A percentile compares a stretch with the other conserved stretches of the same genome.
Conservation (phyloP, 345 rosid species). For the Lumnitzera littorea region DNA sequence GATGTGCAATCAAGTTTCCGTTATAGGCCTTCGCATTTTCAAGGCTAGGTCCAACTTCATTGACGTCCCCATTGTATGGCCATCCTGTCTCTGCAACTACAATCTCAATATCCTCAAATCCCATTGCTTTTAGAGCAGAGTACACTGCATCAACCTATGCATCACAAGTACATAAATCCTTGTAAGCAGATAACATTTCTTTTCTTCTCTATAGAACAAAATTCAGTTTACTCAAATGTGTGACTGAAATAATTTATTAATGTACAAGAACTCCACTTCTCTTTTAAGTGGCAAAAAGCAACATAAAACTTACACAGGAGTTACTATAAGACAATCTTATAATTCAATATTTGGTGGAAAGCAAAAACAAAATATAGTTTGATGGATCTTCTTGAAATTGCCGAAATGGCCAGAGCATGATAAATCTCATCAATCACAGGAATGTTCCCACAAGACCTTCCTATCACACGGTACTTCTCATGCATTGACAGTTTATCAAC, state of each 20-base stretch:
- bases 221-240: no score
- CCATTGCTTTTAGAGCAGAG: constrained; percentile 72
- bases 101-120: constrained; percentile 68
- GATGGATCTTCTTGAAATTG: background rate
- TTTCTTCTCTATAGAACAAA: no score
- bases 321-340: no score
- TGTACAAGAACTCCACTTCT: no score
- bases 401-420: constrained; percentile 18
- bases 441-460: constrained; percentile 1
- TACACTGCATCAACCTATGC: constrained; percentile 74
- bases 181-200: no score
- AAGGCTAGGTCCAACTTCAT: constrained; percentile 65
- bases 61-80: constrained; percentile 70
- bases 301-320: no score
- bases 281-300: no score
- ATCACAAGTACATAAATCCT: no score
- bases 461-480: background rate
- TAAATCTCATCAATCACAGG: constrained; percentile 11
- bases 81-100: constrained; percentile 94
- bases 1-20: constrained; percentile 77
- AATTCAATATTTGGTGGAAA: no score
- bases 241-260: no score
- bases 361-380: background rate
- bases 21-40: constrained; percentile 91
- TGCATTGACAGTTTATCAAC: no score